Evolutionary conservation across 192 early-diverging fungal species (phyloP), one percentile per base, ranked within the genome.

Genomic region (Haplosporangium gracile): DNA sequence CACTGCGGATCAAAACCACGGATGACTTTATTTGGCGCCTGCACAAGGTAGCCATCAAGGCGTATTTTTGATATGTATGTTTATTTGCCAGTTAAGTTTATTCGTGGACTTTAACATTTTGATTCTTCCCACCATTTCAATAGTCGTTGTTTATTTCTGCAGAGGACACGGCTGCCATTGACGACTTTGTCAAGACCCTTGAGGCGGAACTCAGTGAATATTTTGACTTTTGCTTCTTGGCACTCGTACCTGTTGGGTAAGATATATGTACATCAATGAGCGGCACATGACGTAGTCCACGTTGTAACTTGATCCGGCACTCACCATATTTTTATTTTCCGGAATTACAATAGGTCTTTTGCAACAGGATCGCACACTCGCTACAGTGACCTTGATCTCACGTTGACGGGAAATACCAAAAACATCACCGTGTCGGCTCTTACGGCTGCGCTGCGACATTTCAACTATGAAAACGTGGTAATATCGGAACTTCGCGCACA

Each of bases 21-120:
- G 79, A 86, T 49, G 75, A 77, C 5, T 86, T 86, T 81, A 81
- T 86, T 32, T 81, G 78, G 84, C 80, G 70, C 38, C 81, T 86
- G 79, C 72, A 86, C 51, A 65, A 86, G 79, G 84, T 86, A 74
- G 36, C 29, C 15, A 7, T 8, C n/a, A 29, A 13, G n/a, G 18
- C 39, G 16, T 76, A 18, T 40, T 75, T 55, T 34, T 75, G 20
- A 8, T 68, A 20, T 70, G 36, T 38, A 24, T 5, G 18, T 65
- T 65, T 76, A 4, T 9, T 55, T 45, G 22, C 18, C 10, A 16
- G 16, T 38, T 24, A 29, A 5, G 34, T 74, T n/a, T 22, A 10
- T 26, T 29, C 13, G 11, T 22, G 10, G n/a, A 0, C n/a, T 45
- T 5, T 26, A 74, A 29, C 22, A 36, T 24, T 75, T 55, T 32